Evolutionary conservation across 176 grass and related monocot species (phyloP).

Genomic region (Sorghum bicolor): Sorghum_bicolor_NCBIv3 NC_012871.2:63690001-63690500

Average conservation of each 20-base stretch:
- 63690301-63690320: slow-evolving; percentile 30
- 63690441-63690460: too few relatives aligned
- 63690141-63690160: slow-evolving; percentile 34
- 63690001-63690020: slow-evolving; percentile 19
- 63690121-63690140: slow-evolving; percentile 8
- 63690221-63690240: slow-evolving; percentile 20
- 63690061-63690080: not conserved
- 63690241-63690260: slow-evolving; percentile 28
- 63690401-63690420: too few relatives aligned
- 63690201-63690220: slow-evolving; percentile 39
- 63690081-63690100: not conserved
- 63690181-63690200: slow-evolving; percentile 8
- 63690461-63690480: too few relatives aligned
- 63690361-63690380: too few relatives aligned
- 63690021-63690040: slow-evolving; percentile 16
- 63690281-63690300: slow-evolving; percentile 10
- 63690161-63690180: slow-evolving; percentile 34
- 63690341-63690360: too few relatives aligned
- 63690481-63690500: too few relatives aligned
- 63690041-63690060: slow-evolving; percentile 18
- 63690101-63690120: not conserved
- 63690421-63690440: too few relatives aligned
- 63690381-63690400: too few relatives aligned
- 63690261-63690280: slow-evolving; percentile 40
- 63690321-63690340: too few relatives aligned